These are phyloP conservation scores for Macadamia tetraphylla DNA, from an alignment of 164 flowering plant genomes.

Conservation along the genomic window DNA sequence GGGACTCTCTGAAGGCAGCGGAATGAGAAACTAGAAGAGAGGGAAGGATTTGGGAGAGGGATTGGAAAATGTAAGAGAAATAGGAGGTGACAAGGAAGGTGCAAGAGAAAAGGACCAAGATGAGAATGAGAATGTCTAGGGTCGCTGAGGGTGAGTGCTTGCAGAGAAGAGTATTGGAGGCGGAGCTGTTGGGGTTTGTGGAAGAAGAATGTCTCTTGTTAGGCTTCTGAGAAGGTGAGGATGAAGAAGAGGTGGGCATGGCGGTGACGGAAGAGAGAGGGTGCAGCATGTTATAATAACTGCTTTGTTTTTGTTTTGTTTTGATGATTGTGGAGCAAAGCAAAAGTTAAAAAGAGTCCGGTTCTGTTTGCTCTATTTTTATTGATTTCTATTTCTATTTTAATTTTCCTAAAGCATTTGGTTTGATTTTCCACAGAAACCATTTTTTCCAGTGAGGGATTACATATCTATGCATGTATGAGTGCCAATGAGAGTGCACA, in stretches of 20 bases:
- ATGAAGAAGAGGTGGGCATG: no score
- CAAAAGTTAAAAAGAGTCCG: no score
- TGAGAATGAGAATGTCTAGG: conserved; percentile 37
- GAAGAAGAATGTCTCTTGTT: neutral
- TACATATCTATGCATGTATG: no score
- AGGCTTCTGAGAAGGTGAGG: conserved; percentile 10
- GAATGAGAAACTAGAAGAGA: conserved; percentile 2
- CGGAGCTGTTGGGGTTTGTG: neutral
- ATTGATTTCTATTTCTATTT: no score
- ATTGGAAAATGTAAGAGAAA: conserved; percentile 49
- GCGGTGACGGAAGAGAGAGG: conserved; percentile 21
- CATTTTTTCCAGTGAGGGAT: no score
- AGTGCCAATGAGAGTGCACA: no score
- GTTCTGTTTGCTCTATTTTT: no score
- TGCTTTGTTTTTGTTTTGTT: no score
- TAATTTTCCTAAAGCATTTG: no score
- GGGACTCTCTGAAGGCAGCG: conserved; percentile 19
- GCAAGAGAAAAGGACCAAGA: conserved; percentile 60
- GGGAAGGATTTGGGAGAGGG: conserved; percentile 5
- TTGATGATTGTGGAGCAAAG: no score
- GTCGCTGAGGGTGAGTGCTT: conserved; percentile 40
- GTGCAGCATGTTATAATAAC: conserved; percentile 8
- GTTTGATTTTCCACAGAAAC: no score
- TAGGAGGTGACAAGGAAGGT: conserved; percentile 48
- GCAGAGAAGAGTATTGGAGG: conserved; percentile 32